These are phyloP conservation scores for Gossypium schwendimanii DNA, from an alignment of 441 rosid species.

Conservation along the genomic window DNA sequence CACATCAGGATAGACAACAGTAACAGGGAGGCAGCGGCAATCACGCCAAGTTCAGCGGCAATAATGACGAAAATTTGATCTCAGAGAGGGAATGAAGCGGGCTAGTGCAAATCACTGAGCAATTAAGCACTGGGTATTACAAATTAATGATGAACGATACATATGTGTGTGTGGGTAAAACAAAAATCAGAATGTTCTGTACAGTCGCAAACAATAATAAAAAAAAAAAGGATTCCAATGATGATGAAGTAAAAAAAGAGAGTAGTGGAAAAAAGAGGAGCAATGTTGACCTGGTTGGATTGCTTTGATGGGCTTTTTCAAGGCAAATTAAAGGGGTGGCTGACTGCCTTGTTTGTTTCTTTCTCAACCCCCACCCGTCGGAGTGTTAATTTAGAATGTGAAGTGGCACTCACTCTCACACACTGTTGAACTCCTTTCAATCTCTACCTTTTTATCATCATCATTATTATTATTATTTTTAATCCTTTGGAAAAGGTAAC, in stretches of 20 bases:
- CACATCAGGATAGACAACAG: not conserved
- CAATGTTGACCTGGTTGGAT: conserved; percentile 25
- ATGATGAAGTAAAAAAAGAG: conserved; percentile 1
- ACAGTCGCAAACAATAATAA: too few relatives aligned
- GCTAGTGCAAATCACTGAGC: not conserved
- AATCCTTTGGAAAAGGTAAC: conserved; percentile 12
- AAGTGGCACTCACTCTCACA: conserved; percentile 23
- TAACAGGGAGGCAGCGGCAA: not conserved
- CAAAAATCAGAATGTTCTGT: too few relatives aligned
- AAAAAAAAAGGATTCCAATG: not conserved
- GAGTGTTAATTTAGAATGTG: not conserved
- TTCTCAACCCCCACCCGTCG: not conserved
- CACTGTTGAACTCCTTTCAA: not conserved
- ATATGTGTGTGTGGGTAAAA: too few relatives aligned
- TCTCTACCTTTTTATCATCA: not conserved
- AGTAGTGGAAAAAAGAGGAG: not conserved
- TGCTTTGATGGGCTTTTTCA: not conserved
- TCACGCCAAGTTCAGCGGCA: conserved; percentile 14
- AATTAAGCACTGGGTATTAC: not conserved
- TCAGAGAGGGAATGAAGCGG: not conserved
- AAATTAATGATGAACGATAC: not conserved
- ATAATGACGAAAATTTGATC: not conserved
- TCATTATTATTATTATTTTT: not conserved
- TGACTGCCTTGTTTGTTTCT: conserved; percentile 4
- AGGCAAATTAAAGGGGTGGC: conserved; percentile 14